Evolutionary conservation across 495 filamentous ascomycete genomes (phyloP).

Genomic region (Daldinia caldariorum): DNA sequence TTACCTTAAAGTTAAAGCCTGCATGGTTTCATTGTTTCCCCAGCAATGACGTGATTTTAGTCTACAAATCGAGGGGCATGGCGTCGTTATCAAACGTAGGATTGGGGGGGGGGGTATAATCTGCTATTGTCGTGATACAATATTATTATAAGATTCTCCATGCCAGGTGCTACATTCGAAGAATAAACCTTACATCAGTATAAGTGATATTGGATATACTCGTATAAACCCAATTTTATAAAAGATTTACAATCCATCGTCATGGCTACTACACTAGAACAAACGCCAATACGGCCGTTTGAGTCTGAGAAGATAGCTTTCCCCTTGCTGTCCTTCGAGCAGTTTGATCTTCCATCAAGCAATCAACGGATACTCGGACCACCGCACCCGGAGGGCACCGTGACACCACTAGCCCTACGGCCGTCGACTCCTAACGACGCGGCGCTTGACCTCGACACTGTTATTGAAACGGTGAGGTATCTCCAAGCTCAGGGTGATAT

Average conservation of each 20-base stretch:
- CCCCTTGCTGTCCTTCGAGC: conserved; percentile 41
- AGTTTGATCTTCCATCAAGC: conserved; percentile 46
- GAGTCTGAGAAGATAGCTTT: conserved; percentile 18
- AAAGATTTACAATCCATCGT: neutral
- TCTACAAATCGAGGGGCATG: conserved; percentile 13
- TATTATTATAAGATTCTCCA: neutral
- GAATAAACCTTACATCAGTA: neutral
- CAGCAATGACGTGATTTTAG: conserved; percentile 35
- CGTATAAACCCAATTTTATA: neutral
- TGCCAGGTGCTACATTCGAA: neutral
- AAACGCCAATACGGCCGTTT: conserved; percentile 2
- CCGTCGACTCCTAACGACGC: conserved; percentile 37
- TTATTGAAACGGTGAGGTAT: conserved; percentile 45
- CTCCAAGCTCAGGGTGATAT: conserved; percentile 41
- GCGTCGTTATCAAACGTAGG: neutral
- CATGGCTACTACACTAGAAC: conserved; percentile 28
- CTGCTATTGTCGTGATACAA: neutral
- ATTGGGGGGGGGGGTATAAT: neutral
- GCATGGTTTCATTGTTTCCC: conserved; percentile 9
- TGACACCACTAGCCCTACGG: conserved; percentile 56
- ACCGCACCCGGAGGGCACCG: conserved; percentile 55
- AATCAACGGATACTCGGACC: conserved; percentile 53
- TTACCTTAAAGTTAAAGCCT: conserved; percentile 13
- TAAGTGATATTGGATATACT: neutral
- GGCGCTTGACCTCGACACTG: conserved; percentile 46